These are phyloP conservation scores for Trypanosoma avium DNA, from an alignment of 208 protist species.

Conservation along the genomic window DNA sequence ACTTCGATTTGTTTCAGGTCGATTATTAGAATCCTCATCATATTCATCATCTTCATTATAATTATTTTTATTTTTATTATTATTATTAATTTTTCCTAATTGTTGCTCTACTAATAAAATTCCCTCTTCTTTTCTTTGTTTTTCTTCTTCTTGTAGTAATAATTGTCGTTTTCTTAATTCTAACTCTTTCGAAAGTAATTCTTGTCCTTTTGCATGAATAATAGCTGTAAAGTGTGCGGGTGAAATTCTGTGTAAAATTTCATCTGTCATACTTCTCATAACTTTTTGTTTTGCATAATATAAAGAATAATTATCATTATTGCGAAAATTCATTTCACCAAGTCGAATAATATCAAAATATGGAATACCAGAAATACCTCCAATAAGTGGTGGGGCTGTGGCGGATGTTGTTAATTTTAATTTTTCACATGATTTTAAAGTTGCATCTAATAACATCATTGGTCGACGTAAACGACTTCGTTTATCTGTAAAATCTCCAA, in stretches of 20 bases:
- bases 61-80: too few relatives aligned
- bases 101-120: too few relatives aligned
- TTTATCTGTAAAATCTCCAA: neutral
- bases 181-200: slow-evolving; percentile 10
- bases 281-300: slow-evolving; percentile 24
- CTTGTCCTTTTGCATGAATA: slow-evolving; percentile 25
- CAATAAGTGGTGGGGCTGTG: slow-evolving; percentile 23
- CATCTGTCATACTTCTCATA: neutral
- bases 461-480: neutral
- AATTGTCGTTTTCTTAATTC: neutral
- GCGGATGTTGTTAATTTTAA: neutral
- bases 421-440: neutral
- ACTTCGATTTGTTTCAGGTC: too few relatives aligned
- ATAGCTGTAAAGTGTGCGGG: slow-evolving; percentile 30
- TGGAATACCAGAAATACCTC: slow-evolving; percentile 43
- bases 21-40: too few relatives aligned
- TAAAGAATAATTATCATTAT: slow-evolving; percentile 51
- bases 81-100: too few relatives aligned
- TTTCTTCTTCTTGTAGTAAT: neutral
- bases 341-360: slow-evolving; percentile 35
- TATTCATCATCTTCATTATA: too few relatives aligned
- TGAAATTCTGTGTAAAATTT: slow-evolving; percentile 22
- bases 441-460: neutral
- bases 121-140: neutral
- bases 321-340: slow-evolving; percentile 29